Conservation (phyloP, 1,284 basidiomycete species). For the Lignosus rhinocerotis region DNA sequence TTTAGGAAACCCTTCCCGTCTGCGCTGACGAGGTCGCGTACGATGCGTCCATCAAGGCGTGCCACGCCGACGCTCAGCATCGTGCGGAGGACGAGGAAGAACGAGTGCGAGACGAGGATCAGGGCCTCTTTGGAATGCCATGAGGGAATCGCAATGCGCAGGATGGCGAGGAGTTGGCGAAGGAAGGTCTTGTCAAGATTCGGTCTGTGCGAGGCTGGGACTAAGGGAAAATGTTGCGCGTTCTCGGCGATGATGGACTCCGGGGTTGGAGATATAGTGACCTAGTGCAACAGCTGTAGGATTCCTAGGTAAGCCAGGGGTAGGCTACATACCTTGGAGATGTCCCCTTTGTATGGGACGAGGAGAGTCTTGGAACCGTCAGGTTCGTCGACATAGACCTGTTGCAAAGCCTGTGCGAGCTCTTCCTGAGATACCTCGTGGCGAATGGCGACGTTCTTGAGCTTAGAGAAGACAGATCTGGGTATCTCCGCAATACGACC, state of each 20-base stretch:
- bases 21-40: slow-evolving; percentile 86
- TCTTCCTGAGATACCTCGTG: slow-evolving; percentile 42
- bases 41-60: slow-evolving; percentile 87
- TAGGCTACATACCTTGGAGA: slow-evolving; percentile 53
- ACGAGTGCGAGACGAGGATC: slow-evolving; percentile 80
- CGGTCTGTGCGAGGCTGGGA: slow-evolving; percentile 54
- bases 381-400: slow-evolving; percentile 53
- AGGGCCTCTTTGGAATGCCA: slow-evolving; percentile 75
- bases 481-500: slow-evolving; percentile 36
- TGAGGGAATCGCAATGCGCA: slow-evolving; percentile 78
- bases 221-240: slow-evolving; percentile 54
- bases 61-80: slow-evolving; percentile 88
- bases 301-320: not conserved
- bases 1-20: slow-evolving; percentile 84
- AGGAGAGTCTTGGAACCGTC: slow-evolving; percentile 66
- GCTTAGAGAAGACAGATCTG: slow-evolving; percentile 28
- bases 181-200: slow-evolving; percentile 82
- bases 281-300: not conserved
- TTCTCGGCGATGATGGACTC: slow-evolving; percentile 46
- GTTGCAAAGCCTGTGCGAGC: slow-evolving; percentile 50
- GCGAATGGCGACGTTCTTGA: slow-evolving; percentile 31
- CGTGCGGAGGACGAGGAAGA: slow-evolving; percentile 87
- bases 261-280: slow-evolving; percentile 38
- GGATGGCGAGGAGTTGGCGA: slow-evolving; percentile 74
- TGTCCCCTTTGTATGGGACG: slow-evolving; percentile 62